Evolutionary conservation across 225 moss, liverwort and hornwort species (phyloP).

Genomic region (Ulota crispa): DNA sequence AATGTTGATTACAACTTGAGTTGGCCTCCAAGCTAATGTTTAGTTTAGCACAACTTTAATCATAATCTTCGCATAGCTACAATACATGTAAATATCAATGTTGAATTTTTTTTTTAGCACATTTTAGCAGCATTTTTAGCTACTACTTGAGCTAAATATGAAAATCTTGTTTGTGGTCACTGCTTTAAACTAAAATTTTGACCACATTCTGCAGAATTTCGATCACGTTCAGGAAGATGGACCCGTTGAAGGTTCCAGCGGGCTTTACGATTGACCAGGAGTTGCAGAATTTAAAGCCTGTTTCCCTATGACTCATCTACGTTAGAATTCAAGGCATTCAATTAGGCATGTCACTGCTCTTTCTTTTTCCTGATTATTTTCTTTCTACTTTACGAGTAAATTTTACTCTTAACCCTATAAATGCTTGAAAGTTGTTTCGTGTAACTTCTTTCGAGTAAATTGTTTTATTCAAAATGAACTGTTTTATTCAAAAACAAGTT

Average conservation of each 20-base stretch:
- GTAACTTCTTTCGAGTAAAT: background rate
- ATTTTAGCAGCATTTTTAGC: no score
- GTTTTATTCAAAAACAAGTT: background rate
- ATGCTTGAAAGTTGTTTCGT: background rate
- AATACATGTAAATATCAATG: no score
- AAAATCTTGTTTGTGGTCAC: no score
- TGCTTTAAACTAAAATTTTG: background rate
- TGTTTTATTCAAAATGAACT: background rate
- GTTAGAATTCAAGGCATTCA: background rate
- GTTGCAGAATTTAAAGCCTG: constrained; percentile 35
- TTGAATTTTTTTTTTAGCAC: no score
- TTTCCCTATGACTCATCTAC: constrained; percentile 13
- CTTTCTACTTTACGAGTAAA: background rate
- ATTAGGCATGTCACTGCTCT: background rate
- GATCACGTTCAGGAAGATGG: constrained; percentile 92
- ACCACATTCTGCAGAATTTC: constrained; percentile 57
- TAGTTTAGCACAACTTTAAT: no score
- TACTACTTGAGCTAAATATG: no score
- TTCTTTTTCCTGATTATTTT: background rate
- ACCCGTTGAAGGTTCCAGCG: constrained; percentile 61
- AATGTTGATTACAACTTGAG: background rate
- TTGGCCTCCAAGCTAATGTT: background rate
- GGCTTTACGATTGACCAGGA: constrained; percentile 47
- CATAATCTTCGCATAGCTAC: no score
- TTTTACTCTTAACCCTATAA: background rate